These are phyloP conservation scores for Nicotiana otophora DNA, from an alignment of 257 asterid genomes.

Conservation along the genomic window DNA sequence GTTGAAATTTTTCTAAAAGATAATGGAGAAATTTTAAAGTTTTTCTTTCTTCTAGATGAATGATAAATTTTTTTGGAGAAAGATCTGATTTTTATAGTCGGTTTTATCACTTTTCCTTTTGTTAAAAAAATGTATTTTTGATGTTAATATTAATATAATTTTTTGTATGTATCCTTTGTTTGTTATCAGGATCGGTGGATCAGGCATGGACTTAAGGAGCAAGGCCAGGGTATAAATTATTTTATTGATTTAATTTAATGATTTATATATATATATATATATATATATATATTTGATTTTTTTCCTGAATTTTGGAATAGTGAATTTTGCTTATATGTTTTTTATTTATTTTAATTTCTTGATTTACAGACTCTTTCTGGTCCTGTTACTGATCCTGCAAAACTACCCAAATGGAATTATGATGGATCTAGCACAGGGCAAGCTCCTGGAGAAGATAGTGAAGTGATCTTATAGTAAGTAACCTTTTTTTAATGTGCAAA, in stretches of 20 bases:
- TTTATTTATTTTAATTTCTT: not conserved
- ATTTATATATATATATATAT: too few species aligned
- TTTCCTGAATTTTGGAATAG: not conserved
- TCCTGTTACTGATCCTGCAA: constrained; percentile 55
- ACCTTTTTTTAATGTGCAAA: not conserved
- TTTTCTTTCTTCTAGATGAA: too few species aligned
- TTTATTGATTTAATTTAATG: not conserved
- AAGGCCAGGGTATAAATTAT: constrained; percentile 68
- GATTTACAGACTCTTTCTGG: constrained; percentile 58
- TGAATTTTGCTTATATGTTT: not conserved
- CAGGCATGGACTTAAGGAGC: constrained; percentile 91
- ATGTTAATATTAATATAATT: not conserved
- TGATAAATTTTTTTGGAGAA: not conserved
- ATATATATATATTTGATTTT: not conserved
- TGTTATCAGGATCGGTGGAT: constrained; percentile 76
- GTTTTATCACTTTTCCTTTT: not conserved
- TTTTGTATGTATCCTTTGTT: not conserved
- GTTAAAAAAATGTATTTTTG: not conserved
- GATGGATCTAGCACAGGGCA: constrained; percentile 97
- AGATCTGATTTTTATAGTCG: not conserved
- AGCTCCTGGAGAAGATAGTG: constrained; percentile 95
- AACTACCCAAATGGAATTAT: constrained; percentile 92
- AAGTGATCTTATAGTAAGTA: constrained; percentile 83
- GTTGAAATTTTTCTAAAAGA: too few species aligned
- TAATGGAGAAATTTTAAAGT: too few species aligned